Conservation (phyloP, 345 rosid species). For the Acer negundo region DNA sequence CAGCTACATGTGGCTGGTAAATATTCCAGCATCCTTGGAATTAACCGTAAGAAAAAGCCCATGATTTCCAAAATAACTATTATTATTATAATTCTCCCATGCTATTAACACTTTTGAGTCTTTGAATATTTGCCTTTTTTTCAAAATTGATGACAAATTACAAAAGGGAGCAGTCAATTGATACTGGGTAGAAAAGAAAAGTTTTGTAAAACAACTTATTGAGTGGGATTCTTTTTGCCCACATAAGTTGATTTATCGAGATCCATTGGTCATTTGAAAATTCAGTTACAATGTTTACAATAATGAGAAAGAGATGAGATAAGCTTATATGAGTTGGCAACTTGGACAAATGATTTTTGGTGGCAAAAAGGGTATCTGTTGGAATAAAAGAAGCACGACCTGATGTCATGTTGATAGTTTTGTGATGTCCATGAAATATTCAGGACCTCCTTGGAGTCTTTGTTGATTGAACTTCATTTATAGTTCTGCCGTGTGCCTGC, state of each 20-base stretch:
- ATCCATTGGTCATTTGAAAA: not conserved
- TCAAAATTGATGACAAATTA: not conserved
- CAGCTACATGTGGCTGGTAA: not conserved
- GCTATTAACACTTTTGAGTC: not conserved
- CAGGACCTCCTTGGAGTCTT: not conserved
- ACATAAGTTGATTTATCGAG: not conserved
- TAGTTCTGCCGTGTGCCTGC: not conserved
- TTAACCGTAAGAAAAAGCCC: not conserved
- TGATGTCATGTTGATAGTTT: not conserved
- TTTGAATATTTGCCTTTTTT: not conserved
- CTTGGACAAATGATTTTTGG: slow-evolving; percentile 2
- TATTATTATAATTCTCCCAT: not conserved
- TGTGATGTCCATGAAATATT: not conserved
- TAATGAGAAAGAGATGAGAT: not conserved
- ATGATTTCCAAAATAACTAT: not conserved
- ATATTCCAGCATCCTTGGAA: not conserved
- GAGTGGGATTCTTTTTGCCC: not conserved
- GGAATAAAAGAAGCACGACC: not conserved
- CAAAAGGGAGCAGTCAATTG: not conserved
- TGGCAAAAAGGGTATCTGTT: not conserved
- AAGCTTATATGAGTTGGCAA: not conserved
- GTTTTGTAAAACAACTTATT: not conserved
- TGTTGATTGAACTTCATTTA: slow-evolving; percentile 6
- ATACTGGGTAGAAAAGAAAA: not conserved
- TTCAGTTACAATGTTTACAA: not conserved